Conservation (phyloP, 441 rosid genomes). For the Croton setiger region DNA sequence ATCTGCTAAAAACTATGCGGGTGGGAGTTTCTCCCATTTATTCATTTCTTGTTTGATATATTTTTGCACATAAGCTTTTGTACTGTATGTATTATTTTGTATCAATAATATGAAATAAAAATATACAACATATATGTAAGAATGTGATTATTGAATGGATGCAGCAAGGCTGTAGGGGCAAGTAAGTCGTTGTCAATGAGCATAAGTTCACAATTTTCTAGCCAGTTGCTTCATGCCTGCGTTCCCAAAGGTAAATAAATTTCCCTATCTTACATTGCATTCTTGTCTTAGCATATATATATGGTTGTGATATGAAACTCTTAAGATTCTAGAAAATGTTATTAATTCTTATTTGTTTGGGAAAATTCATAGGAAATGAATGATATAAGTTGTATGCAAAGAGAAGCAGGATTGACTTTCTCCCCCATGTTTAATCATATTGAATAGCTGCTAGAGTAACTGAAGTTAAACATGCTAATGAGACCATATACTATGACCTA, state of each 20-base stretch:
- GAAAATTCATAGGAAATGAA: not conserved
- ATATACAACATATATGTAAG: constrained; percentile 27
- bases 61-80: not conserved
- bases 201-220: constrained; percentile 10
- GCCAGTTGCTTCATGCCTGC: constrained; percentile 15
- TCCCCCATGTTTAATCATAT: not conserved
- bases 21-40: not conserved
- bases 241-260: constrained; percentile 27
- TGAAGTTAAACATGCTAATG: constrained; percentile 1
- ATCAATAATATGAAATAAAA: not conserved
- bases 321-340: not conserved
- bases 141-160: constrained; percentile 21
- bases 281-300: not conserved
- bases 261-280: not conserved
- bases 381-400: not conserved
- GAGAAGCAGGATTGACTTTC: not conserved
- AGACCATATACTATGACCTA: not conserved
- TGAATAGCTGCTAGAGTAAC: not conserved
- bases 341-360: not conserved
- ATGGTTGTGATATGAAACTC: not conserved
- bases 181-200: constrained; percentile 21
- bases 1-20: not conserved
- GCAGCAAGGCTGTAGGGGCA: constrained; percentile 1
- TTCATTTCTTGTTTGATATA: not conserved
- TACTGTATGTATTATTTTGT: not conserved